A percentile compares a stretch with the other conserved stretches of the same genome.
These are phyloP conservation scores for Maudiozyma turicensis DNA, from an alignment of 805 yeast species.

Conservation along the genomic window DNA sequence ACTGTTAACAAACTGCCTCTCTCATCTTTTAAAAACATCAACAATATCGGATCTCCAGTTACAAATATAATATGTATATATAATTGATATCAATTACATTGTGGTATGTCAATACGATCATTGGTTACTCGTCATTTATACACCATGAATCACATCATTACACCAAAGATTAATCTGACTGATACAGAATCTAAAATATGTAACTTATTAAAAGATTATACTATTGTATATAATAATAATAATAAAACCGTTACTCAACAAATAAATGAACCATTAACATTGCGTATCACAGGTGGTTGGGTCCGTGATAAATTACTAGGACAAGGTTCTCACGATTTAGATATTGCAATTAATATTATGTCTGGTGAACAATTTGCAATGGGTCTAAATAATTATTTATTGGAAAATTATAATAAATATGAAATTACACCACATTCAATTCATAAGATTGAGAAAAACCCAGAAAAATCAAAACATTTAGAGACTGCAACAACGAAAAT, in stretches of 20 bases:
- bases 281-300: slow-evolving; percentile 95
- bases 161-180: slow-evolving; percentile 6
- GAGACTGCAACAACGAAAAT: slow-evolving; percentile 93
- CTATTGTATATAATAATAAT: slow-evolving; percentile 11
- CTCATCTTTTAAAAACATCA: no score
- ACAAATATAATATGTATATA: no score
- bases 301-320: slow-evolving; percentile 90
- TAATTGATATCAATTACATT: no score
- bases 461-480: slow-evolving; percentile 90
- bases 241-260: background rate
- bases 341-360: slow-evolving; percentile 76
- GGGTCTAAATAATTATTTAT: slow-evolving; percentile 44
- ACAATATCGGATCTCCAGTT: no score
- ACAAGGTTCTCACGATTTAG: slow-evolving; percentile 72
- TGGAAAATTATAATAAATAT: slow-evolving; percentile 26
- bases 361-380: slow-evolving; percentile 83
- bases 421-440: slow-evolving; percentile 34
- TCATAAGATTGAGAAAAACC: slow-evolving; percentile 83
- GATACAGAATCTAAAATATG: slow-evolving; percentile 22
- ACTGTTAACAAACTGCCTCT: no score
- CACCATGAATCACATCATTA: background rate
- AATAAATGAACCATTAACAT: slow-evolving; percentile 14
- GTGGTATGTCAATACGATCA: no score
- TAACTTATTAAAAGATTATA: slow-evolving; percentile 22
- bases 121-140: no score